Evolutionary conservation across 208 protist species (phyloP), one percentile per base, ranked within the genome.

Genomic region (Acanthamoeba culbertsoni): DNA sequence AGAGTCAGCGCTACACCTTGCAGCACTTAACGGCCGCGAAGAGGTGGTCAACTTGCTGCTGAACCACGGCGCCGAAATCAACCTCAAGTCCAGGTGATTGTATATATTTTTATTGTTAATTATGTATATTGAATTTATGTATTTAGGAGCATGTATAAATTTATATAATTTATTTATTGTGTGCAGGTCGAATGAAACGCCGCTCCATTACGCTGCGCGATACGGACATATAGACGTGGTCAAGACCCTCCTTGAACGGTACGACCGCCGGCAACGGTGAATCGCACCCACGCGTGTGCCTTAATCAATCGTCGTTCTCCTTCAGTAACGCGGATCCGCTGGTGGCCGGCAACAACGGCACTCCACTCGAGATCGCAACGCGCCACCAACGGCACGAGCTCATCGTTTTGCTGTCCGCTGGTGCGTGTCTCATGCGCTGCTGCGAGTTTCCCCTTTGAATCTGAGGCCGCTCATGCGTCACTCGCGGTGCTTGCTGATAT

Each of bases 11-110:
- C 55, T 89, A 20, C 79, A 89, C 35, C 33, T 89, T 28, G 31
- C 51, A 2, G 79, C 79, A 6, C 35, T 68, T 31, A 37, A 37
- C 35, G 79, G 79, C 6, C 42, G 37, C 51, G 46, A 63, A 14
- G 79, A 89, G 46, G 79, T 89, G 31, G 79, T 57, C 35, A 65
- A 40, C 46, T 23, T 89, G 33, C 79, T 89, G 14, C 35, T 62
- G 5, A 89, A 89, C 46, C 37, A 51, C 37, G 26, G 26, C 31
- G 79, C 79, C 18, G 48, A 89, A 5, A 45, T 89, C 55, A 26
- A 89, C 42, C 1, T 20, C 33, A 65, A 68, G 48, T 42, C 79
- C 43, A 86, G 35, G 77, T 75, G 23, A 59, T 8, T 28, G 55
- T 84, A 84, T 35, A 6, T 18, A 20, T 0, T 43, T 26, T 18